Base-by-base conservation (phyloP, 441 rosid species). In the Pelargonium citronellum region DNA sequence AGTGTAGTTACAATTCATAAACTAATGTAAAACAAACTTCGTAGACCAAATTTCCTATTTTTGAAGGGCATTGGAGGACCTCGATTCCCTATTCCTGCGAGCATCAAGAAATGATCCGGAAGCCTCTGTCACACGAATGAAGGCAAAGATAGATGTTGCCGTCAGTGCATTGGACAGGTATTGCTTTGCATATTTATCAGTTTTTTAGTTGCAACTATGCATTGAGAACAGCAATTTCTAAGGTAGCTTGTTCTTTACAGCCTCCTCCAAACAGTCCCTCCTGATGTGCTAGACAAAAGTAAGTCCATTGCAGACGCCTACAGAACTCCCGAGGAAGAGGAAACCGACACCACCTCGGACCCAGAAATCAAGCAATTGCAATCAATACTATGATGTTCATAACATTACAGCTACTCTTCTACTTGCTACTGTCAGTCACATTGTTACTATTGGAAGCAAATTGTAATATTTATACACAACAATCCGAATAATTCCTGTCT, bases 301-400 rank as follows among this genome's bases (percentile, higher is more conserved):
- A 86, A 82, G 83, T 87, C 89, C 43, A 79, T 87, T 47, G 96
- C 89, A 0, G 91, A 93, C 75, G 90, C 91, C 30, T 89, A 84
- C 67, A 80, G 90, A 69, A 70, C 69, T 5, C 83, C 87, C 1
- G 83, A 74, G 55, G 82, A 78, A 69, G 90, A 75, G n/a, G 51
- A 15, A 24, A 64, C 74, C 64, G 79, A 83, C 9, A 76, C 79
- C 43, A 66, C 73, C 16, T 65, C 69, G n/a, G 95, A 89, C 74
- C 85, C 93, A 4, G 89, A 91, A 77, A 73, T 91, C 44, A 79
- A 83, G 78, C 82, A 78, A 63, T 63, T 91, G 80, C 87, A 93
- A 73, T 91, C 86, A 3, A 78, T 89, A 41, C 69, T 93, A 3
- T 93, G 82, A 89, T 58, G 30, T 19, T 9, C 43, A 39, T 39